Evolutionary conservation across 2,329 filamentous ascomycete genomes (phyloP).

Genomic region (Beauveria brongniartii): DNA sequence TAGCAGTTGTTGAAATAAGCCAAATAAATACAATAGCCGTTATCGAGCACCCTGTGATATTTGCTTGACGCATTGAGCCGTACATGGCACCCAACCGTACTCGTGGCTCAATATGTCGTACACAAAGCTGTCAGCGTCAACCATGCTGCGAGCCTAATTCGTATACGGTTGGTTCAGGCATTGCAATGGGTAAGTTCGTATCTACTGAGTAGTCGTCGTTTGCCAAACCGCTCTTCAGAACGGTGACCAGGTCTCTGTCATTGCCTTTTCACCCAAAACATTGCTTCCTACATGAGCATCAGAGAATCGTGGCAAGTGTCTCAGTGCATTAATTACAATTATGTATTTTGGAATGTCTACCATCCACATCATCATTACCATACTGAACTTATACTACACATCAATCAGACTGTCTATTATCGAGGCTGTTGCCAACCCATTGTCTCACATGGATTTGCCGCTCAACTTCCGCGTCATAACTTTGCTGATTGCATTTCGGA

Average conservation of each 20-base stretch:
- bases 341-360: not conserved
- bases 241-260: not conserved
- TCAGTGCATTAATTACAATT: not conserved
- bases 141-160: not conserved
- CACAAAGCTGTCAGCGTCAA: not conserved
- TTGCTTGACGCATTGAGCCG: no score
- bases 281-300: not conserved
- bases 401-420: not conserved
- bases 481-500: constrained; percentile 90
- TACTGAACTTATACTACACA: not conserved
- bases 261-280: not conserved
- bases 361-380: not conserved
- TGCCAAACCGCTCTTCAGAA: no score
- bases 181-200: no score
- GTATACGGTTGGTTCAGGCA: no score
- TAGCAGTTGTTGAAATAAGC: no score
- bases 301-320: not conserved
- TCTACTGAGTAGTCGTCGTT: no score
- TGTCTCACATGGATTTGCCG: constrained; percentile 21
- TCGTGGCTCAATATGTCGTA: not conserved
- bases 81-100: not conserved
- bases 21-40: no score
- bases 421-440: not conserved
- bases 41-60: not conserved
- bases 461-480: constrained; percentile 63